These are phyloP conservation scores for Aureobasidium vineae DNA, from an alignment of 2,329 filamentous ascomycete species.

Conservation along the genomic window DNA sequence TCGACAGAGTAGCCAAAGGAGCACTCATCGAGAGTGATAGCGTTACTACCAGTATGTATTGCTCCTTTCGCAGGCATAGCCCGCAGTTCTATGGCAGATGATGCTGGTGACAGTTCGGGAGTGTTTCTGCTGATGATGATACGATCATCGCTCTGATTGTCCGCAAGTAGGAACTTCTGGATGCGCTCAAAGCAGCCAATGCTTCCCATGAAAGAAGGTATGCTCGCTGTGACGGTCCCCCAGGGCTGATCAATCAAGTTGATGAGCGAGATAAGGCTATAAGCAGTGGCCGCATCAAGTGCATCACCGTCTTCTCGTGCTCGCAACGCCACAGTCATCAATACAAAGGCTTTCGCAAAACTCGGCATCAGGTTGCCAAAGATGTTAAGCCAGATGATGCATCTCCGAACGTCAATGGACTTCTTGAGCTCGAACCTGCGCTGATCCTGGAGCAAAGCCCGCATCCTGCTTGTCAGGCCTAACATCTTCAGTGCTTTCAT, in stretches of 20 bases:
- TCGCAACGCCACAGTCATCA: neutral
- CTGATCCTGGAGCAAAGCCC: constrained; percentile 4
- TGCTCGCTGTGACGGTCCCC: neutral
- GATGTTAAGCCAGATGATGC: constrained; percentile 1
- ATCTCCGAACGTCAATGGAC: neutral
- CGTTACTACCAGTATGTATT: neutral
- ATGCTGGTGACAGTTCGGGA: neutral
- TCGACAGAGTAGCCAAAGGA: neutral
- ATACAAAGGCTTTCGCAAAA: neutral
- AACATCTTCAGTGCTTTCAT: constrained; percentile 27
- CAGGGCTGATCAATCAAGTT: neutral
- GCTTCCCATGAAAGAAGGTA: neutral
- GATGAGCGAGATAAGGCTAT: neutral
- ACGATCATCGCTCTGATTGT: neutral
- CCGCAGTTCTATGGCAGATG: neutral
- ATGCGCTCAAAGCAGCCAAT: constrained; percentile 7
- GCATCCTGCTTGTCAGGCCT: neutral
- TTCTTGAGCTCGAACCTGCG: neutral
- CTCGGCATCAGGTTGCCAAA: constrained; percentile 5
- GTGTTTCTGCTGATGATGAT: neutral
- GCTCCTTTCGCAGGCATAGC: neutral
- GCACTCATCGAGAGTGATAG: neutral
- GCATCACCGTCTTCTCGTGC: neutral
- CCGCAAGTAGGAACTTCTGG: neutral
- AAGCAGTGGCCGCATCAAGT: neutral